Conservation (phyloP, 2,329 filamentous ascomycete genomes). For the Fusarium sp. region DNA sequence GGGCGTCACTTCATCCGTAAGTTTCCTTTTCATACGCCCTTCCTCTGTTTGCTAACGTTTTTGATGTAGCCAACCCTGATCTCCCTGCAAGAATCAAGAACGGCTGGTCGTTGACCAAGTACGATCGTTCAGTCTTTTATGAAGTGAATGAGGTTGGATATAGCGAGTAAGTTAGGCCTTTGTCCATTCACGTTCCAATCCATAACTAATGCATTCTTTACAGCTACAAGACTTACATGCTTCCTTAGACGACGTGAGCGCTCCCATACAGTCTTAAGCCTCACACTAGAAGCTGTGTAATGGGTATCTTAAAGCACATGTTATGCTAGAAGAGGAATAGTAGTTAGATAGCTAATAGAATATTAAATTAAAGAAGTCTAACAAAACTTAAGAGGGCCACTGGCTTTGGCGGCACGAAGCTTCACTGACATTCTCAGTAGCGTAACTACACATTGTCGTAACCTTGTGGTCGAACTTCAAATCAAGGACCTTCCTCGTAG, state of each 20-base stretch:
- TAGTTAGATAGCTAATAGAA: rapidly evolving
- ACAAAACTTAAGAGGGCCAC: no score
- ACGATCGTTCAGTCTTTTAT: conserved; percentile 28
- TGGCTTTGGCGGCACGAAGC: no score
- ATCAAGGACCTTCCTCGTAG: rapidly evolving
- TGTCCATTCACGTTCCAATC: rapidly evolving
- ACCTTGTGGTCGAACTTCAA: no score
- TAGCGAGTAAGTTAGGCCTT: conserved; percentile 16
- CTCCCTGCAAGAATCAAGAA: conserved; percentile 30
- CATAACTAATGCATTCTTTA: background rate
- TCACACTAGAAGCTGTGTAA: background rate
- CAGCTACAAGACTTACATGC: no score
- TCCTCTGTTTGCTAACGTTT: rapidly evolving
- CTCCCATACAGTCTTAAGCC: background rate
- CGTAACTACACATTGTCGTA: no score
- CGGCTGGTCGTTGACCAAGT: conserved; percentile 25
- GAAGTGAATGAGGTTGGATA: conserved; percentile 21
- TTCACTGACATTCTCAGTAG: no score
- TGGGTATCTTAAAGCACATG: rapidly evolving
- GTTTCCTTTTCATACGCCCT: rapidly evolving
- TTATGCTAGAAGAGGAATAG: background rate
- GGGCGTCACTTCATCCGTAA: conserved; percentile 44
- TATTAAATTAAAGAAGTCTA: background rate
- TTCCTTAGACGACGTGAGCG: no score
- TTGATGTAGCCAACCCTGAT: conserved; percentile 20